These are phyloP conservation scores for Penicillium sp. DNA, from an alignment of 2,329 filamentous ascomycete genomes.

Conservation along the genomic window DNA sequence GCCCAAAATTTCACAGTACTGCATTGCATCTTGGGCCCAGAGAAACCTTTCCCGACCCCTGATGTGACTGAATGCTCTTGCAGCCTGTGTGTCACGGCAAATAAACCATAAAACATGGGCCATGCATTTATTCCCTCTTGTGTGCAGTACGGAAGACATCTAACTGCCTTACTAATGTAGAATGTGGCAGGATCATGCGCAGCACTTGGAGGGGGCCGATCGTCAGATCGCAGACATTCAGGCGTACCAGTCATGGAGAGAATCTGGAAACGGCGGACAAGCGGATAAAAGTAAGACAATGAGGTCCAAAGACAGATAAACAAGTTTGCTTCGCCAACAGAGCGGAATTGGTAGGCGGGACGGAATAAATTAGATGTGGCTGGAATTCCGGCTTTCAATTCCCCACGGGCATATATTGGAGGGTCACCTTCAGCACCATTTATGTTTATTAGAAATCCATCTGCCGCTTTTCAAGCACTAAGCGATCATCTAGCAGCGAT, in stretches of 20 bases:
- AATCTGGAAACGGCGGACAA: neutral
- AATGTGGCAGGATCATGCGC: neutral
- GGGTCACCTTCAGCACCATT: neutral
- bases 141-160: constrained; percentile 4
- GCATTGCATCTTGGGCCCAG: neutral
- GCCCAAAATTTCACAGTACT: neutral
- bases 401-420: neutral
- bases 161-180: neutral
- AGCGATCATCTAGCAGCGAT: neutral
- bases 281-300: neutral
- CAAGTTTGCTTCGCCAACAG: constrained; percentile 4
- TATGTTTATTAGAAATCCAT: neutral
- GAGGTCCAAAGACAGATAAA: neutral
- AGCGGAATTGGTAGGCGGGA: constrained; percentile 1
- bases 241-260: neutral
- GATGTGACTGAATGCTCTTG: neutral
- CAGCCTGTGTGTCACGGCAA: neutral
- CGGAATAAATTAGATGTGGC: constrained; percentile 1
- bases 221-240: neutral
- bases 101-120: neutral
- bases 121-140: neutral
- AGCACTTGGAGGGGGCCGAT: neutral
- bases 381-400: neutral
- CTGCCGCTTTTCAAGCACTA: neutral
- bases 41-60: neutral